Evolutionary conservation across 257 asterid genomes (phyloP).

Genomic region (Craterostigma plantagineum): DNA sequence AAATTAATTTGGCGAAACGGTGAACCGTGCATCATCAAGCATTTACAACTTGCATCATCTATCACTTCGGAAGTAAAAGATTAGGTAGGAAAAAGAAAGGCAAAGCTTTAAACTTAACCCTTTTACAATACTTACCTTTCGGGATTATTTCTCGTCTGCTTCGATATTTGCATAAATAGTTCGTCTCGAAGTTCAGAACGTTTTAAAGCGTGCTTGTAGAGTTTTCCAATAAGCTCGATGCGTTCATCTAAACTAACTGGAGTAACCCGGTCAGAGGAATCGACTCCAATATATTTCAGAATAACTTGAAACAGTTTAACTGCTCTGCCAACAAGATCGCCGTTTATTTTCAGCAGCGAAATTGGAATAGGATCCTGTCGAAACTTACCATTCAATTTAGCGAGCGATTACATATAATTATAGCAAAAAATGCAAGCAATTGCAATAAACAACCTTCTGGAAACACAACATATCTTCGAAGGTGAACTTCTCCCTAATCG

Average conservation of each 20-base stretch:
- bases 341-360: conserved; percentile 59
- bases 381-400: conserved; percentile 15
- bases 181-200: conserved; percentile 96
- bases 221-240: conserved; percentile 67
- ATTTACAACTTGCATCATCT: background rate
- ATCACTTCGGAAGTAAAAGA: background rate
- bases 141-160: conserved; percentile 90
- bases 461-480: conserved; percentile 95
- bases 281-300: conserved; percentile 82
- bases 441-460: conserved; percentile 49
- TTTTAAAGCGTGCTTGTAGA: conserved; percentile 79
- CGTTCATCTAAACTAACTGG: conserved; percentile 58
- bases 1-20: conserved; percentile 13
- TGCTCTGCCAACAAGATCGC: conserved; percentile 68
- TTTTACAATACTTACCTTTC: conserved; percentile 37
- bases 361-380: conserved; percentile 90
- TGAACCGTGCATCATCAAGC: too few relatives aligned
- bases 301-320: conserved; percentile 76
- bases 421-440: conserved; percentile 6
- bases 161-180: conserved; percentile 76
- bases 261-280: conserved; percentile 48
- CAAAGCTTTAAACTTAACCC: background rate
- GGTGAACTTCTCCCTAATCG: conserved; percentile 68
- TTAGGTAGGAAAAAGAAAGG: too few relatives aligned
- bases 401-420: conserved; percentile 4